phyloP scores from a whole-genome alignment of 257 asterid genomes.

The Ehretia macrophylla region DNA sequence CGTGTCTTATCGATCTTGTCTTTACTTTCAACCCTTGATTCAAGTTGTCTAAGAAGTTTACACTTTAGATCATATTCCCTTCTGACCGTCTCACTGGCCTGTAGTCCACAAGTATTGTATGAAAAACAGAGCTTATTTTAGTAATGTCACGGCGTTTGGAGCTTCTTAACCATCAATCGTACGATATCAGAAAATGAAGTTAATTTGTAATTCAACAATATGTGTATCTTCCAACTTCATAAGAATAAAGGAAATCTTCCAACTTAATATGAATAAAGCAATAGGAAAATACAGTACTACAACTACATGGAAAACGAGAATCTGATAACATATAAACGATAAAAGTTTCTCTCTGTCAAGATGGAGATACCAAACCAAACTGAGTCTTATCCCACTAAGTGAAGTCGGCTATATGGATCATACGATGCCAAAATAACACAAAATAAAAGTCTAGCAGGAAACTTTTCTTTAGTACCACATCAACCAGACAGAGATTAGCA shows the following conservation, averaged over 20 bases:
- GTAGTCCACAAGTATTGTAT: slow-evolving; percentile 15
- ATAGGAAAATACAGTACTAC: too few relatives aligned
- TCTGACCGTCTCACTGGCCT: slow-evolving; percentile 73
- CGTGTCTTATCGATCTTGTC: slow-evolving; percentile 69
- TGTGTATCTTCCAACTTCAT: background rate
- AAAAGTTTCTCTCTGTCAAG: too few relatives aligned
- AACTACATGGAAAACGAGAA: too few relatives aligned
- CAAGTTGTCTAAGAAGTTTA: slow-evolving; percentile 71
- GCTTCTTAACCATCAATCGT: background rate
- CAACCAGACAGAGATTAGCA: too few relatives aligned
- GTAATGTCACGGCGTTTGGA: background rate
- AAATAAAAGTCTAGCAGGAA: too few relatives aligned
- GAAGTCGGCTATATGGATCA: too few relatives aligned
- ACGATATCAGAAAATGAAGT: background rate
- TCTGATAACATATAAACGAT: too few relatives aligned
- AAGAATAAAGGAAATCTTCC: background rate
- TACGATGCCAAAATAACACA: too few relatives aligned
- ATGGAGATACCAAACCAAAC: too few relatives aligned
- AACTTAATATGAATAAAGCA: too few relatives aligned
- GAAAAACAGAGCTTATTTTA: background rate
- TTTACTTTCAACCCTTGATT: slow-evolving; percentile 51
- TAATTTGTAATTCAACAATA: background rate
- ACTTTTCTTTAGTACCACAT: too few relatives aligned
- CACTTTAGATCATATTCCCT: slow-evolving; percentile 70
- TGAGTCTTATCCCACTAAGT: too few relatives aligned